Evolutionary conservation across 2,329 filamentous ascomycete species (phyloP), one percentile per base, ranked within the genome.

Genomic region (Nigrospora sphaerica): DNA sequence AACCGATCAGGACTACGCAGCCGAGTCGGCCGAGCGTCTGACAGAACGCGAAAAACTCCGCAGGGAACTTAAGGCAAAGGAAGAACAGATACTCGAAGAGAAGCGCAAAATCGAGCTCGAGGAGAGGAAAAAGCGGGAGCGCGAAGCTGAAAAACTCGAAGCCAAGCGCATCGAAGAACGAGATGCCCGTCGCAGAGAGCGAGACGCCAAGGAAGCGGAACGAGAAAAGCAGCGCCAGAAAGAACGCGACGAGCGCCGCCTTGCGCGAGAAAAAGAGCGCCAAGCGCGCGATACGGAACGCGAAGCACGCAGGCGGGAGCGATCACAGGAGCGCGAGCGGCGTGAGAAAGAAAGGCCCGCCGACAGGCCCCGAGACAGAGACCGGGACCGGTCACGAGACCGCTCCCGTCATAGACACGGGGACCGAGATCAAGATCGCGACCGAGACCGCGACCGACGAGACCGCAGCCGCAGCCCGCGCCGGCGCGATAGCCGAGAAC

Each of bases 1-100:
- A 63, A 86, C 81, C 1, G 86, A 92, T 54, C 79, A 83, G 46
- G 81, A 85, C 42, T 92, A 90, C 62, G 81, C 78, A 1, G 75
- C 75, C 40, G 85, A 88, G 49, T 83, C 83, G 2, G 75, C 78
- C 11, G 71, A 69, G 7, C 78, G 81, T 42, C 71, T 77, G 32
- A 71, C 74, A 10, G 78, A 82, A 46, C 78, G 86, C 12, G 80
- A 83, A 50, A 74, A 74, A 32, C 70, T 81, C 11, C 74, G 81
- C 46, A 77, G 82, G 40, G 78, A 83, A 54, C 67, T 83, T 16
- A 71, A 76, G 44, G 72, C 72, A 39, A 76, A 80, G 52, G 78
- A 84, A 52, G 72, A 72, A 17, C 77, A 79, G 46, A 77, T 80
- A 32, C 75, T 83, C 46, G 81, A 78, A 57, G 78, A 83, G 62